Evolutionary conservation across 2,329 filamentous ascomycete species (phyloP).

Genomic region (Colletotrichum magnum): DNA sequence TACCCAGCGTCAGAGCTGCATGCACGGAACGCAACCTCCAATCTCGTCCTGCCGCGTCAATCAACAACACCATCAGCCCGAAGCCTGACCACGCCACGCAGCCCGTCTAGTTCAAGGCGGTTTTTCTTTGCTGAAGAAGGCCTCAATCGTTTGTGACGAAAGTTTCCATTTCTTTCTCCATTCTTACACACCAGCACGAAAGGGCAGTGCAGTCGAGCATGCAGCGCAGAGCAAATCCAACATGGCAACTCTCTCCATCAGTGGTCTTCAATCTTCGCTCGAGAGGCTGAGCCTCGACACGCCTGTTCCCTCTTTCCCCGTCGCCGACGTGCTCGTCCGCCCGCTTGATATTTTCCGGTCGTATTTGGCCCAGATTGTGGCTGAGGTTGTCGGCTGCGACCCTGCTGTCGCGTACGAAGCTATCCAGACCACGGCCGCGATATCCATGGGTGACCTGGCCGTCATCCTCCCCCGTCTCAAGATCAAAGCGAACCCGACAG

Average conservation of each 20-base stretch:
- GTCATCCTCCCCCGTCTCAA: slow-evolving; percentile 50
- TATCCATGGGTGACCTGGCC: slow-evolving; percentile 49
- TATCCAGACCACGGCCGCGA: slow-evolving; percentile 45
- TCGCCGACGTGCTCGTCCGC: slow-evolving; percentile 44
- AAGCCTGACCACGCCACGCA: no score
- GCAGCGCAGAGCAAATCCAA: not conserved
- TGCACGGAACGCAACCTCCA: no score
- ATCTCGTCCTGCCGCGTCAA: no score
- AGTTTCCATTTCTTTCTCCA: not conserved
- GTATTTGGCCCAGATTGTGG: slow-evolving; percentile 46
- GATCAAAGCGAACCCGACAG: slow-evolving; percentile 39
- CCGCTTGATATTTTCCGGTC: slow-evolving; percentile 50
- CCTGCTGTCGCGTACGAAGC: slow-evolving; percentile 47
- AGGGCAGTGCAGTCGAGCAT: not conserved
- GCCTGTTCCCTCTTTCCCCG: slow-evolving; percentile 43
- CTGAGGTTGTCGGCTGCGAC: slow-evolving; percentile 43
- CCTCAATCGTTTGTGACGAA: no score
- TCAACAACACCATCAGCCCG: no score
- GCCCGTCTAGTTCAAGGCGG: no score
- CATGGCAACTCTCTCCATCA: slow-evolving; percentile 71
- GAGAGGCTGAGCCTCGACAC: slow-evolving; percentile 65
- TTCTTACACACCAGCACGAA: not conserved
- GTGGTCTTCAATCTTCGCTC: slow-evolving; percentile 71
- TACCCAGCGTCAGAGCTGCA: no score
- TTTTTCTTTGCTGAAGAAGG: no score